Evolutionary conservation across 2,329 filamentous ascomycete genomes (phyloP), one percentile per base, ranked within the genome.

Genomic region (Fusarium oligoseptatum): DNA sequence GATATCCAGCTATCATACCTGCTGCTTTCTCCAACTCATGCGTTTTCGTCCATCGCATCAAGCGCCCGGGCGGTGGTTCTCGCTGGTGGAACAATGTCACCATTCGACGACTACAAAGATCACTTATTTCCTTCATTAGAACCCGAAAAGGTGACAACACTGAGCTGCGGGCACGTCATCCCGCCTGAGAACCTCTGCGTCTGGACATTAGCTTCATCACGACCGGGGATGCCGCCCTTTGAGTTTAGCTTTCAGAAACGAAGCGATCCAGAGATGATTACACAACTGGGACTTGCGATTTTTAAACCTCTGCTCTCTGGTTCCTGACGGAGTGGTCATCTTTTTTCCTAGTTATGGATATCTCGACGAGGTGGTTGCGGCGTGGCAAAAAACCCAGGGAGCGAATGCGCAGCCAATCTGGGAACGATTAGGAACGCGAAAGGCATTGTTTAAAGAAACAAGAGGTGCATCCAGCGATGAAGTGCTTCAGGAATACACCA

Each of bases 261-360:
- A 27, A 89, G 90, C 60, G 91, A 92, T n/a, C 85, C 88, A 27
- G 85, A 84, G 2, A 95, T 94, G 87, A 91, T 97, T 62, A 84
- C 86, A 48, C 92, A 95, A 66, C 89, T 98, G 1, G 97, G 95
- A 0, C 83, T 90, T 32, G 89, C 93, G 0, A 86, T 99, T 9
- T 9, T 81, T 95, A 2, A 92, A 92, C 61, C 86, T 97, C 6
- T 94, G 93, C 76, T 87, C 89, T 8, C 85, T 91, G 6, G 93
- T 98, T 0, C 95, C 95, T 0, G 95, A 98, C 76, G 97, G 97
- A 3, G 90, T 98, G 1, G 95, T 99, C 0, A 92, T 95, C 0
- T 99, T 99, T 85, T 98, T 99, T 77, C 95, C 97, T 1, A 98
- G 95, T 82, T 98, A 99, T 81, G 90, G 93, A 11, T 98, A 98